phyloP scores from a whole-genome alignment of 495 filamentous ascomycete species.

The Cenococcum geophilum region DNA sequence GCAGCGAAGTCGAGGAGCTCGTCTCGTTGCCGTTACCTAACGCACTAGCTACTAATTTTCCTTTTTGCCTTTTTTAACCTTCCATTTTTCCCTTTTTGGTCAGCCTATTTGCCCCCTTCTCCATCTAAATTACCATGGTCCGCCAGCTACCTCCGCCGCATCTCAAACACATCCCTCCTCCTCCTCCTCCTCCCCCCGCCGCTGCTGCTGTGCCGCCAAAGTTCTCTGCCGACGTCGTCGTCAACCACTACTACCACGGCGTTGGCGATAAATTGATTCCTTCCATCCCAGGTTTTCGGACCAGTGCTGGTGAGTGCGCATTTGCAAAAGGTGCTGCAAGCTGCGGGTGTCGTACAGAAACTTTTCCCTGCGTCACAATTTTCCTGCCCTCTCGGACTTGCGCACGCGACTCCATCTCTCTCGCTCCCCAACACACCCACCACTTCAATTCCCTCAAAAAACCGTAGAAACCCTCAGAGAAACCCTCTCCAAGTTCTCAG shows the following conservation, averaged over 20 bases:
- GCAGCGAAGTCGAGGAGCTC: too few relatives aligned
- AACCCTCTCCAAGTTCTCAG: too few relatives aligned
- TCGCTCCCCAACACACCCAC: conserved; percentile 37
- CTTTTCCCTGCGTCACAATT: not conserved
- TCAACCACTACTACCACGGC: conserved; percentile 7
- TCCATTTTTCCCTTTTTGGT: conserved; percentile 3
- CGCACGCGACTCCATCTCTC: conserved; percentile 28
- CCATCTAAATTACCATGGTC: conserved; percentile 9
- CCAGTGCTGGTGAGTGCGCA: conserved; percentile 35
- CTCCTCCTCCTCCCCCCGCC: conserved; percentile 11
- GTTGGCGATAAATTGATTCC: conserved; percentile 28
- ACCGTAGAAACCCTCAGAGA: too few relatives aligned
- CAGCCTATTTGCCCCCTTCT: not conserved
- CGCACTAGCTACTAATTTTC: conserved; percentile 1
- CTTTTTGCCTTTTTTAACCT: not conserved
- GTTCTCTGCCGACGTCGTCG: conserved; percentile 1
- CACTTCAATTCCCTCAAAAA: too few relatives aligned
- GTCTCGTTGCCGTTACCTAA: not conserved
- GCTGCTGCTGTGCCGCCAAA: not conserved
- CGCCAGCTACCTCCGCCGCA: conserved; percentile 16
- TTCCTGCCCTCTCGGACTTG: too few relatives aligned
- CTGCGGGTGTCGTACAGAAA: not conserved
- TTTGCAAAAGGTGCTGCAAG: not conserved
- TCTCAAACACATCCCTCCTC: conserved; percentile 14
- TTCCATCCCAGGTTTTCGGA: conserved; percentile 37